Percentiles rank a stretch among this genome's conserved stretches.
Evolutionary conservation across 257 asterid species (phyloP).

Genomic region (Craterostigma plantagineum): DNA sequence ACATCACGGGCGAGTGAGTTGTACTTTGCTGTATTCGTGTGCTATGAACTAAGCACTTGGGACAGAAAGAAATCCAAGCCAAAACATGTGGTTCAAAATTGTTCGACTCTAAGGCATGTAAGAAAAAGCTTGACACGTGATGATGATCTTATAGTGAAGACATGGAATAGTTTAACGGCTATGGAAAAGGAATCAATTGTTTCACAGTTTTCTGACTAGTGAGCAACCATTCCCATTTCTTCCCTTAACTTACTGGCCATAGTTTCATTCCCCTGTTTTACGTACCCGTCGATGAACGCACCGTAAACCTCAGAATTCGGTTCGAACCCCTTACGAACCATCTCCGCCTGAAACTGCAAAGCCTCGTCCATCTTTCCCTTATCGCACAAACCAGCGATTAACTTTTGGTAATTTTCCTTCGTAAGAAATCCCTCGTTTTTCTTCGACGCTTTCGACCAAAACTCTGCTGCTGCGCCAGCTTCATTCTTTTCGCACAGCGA

Average conservation of each 20-base stretch:
- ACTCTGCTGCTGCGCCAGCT: slow-evolving; percentile 21
- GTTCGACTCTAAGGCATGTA: no score
- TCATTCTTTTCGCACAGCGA: slow-evolving; percentile 29
- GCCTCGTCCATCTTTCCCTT: slow-evolving; percentile 60
- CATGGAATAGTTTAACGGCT: no score
- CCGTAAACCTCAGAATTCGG: slow-evolving; percentile 34
- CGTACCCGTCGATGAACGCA: slow-evolving; percentile 45
- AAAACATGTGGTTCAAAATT: no score
- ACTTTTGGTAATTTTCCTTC: slow-evolving; percentile 27
- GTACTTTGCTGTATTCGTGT: no score
- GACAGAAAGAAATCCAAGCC: no score
- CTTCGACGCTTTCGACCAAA: slow-evolving; percentile 20
- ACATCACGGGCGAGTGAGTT: no score
- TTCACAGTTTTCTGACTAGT: no score
- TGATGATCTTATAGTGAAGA: no score
- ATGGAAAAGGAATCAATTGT: no score
- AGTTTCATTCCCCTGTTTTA: slow-evolving; percentile 29
- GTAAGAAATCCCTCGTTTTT: slow-evolving; percentile 27
- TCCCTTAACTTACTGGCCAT: slow-evolving; percentile 33
- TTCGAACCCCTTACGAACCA: slow-evolving; percentile 58
- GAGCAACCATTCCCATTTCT: slow-evolving; percentile 20
- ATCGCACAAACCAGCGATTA: slow-evolving; percentile 39
- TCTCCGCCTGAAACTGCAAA: slow-evolving; percentile 51
- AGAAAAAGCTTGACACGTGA: no score
- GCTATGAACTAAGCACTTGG: no score